Evolutionary conservation across 2,329 filamentous ascomycete species (phyloP).

Genomic region (Aspergillus fumigatus): DNA sequence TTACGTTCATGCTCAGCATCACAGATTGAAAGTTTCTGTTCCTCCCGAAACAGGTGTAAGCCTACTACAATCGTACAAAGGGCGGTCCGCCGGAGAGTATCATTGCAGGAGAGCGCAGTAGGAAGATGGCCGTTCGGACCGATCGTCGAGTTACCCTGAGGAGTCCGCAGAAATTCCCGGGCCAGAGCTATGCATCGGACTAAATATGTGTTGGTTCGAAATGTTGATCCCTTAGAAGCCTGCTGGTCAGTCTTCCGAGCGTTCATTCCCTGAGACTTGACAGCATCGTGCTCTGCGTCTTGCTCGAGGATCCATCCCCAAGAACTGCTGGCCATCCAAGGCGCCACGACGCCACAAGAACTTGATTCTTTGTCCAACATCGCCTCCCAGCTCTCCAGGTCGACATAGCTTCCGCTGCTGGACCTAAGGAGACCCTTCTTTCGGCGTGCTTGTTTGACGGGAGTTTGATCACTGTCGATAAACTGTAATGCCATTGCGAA

Average conservation of each 20-base stretch:
- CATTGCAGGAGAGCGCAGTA: conserved; percentile 51
- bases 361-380: conserved; percentile 47
- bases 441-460: conserved; percentile 35
- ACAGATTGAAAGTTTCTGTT: conserved; percentile 72
- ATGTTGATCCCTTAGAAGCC: conserved; percentile 22
- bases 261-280: conserved; percentile 13
- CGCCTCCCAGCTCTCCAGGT: conserved; percentile 44
- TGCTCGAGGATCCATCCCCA: conserved; percentile 70
- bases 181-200: conserved; percentile 53
- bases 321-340: conserved; percentile 54
- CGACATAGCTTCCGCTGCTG: conserved; percentile 45
- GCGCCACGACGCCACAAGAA: conserved; percentile 34
- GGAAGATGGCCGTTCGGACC: conserved; percentile 61
- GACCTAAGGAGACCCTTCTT: conserved; percentile 44
- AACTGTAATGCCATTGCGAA: conserved; percentile 61
- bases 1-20: conserved; percentile 46
- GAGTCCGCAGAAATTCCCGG: conserved; percentile 60
- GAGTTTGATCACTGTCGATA: conserved; percentile 37
- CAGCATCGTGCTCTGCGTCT: conserved; percentile 34
- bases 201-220: conserved; percentile 41
- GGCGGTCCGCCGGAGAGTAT: conserved; percentile 57
- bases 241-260: conserved; percentile 19
- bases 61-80: conserved; percentile 66
- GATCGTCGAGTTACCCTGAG: conserved; percentile 53
- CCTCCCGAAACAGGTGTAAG: conserved; percentile 83